Evolutionary conservation across 306 rosid genomes (phyloP).

Genomic region (Trifolium fragiferum): DNA sequence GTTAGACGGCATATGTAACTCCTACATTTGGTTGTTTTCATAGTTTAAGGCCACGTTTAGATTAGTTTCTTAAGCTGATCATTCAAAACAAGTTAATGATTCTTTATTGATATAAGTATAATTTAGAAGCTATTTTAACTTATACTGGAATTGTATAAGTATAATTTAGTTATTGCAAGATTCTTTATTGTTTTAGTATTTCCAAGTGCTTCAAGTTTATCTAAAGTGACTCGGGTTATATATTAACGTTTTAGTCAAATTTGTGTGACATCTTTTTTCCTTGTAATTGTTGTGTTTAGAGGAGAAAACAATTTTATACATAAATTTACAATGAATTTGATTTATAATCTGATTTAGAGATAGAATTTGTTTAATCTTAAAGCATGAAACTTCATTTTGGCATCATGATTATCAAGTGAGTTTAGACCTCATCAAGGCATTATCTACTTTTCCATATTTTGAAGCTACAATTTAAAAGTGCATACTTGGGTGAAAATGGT

Average conservation of each 20-base stretch:
- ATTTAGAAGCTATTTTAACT: constrained; percentile 9
- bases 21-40: constrained; percentile 14
- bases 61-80: not conserved
- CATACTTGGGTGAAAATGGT: too few relatives aligned
- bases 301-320: not conserved
- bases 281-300: not conserved
- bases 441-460: too few relatives aligned
- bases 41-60: not conserved
- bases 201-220: not conserved
- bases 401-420: too few relatives aligned
- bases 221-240: not conserved
- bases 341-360: not conserved
- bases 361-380: too few relatives aligned
- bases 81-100: not conserved
- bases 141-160: not conserved
- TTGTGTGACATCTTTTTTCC: not conserved
- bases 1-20: not conserved
- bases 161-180: not conserved
- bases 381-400: too few relatives aligned
- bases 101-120: too few relatives aligned
- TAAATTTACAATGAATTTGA: not conserved
- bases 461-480: too few relatives aligned
- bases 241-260: not conserved
- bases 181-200: not conserved
- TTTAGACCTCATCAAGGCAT: too few relatives aligned